Evolutionary conservation across 306 rosid species (phyloP).

Genomic region (Dalbergia cultrata): DNA sequence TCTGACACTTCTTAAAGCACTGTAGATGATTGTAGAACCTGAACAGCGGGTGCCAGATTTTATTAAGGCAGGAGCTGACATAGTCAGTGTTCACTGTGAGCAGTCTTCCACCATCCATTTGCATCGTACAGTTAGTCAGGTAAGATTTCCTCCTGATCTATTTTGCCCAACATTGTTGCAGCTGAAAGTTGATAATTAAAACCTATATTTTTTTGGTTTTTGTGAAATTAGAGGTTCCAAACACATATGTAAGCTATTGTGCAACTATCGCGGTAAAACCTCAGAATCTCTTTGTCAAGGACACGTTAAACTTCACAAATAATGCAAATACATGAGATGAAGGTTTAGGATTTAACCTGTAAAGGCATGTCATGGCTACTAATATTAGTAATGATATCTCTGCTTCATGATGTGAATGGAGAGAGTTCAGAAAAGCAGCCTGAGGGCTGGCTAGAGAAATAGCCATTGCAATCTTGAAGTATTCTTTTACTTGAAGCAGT

Average conservation of each 20-base stretch:
- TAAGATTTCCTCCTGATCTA: constrained; percentile 52
- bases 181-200: constrained; percentile 36
- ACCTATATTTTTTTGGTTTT: neutral
- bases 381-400: constrained; percentile 8
- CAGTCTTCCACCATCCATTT: constrained; percentile 97
- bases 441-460: constrained; percentile 15
- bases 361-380: constrained; percentile 17
- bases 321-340: neutral
- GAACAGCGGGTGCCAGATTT: constrained; percentile 97
- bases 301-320: neutral
- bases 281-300: neutral
- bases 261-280: neutral
- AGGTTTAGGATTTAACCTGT: constrained; percentile 13
- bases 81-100: constrained; percentile 93
- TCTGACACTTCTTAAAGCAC: constrained; percentile 49
- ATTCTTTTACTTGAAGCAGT: constrained; percentile 1
- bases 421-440: constrained; percentile 22
- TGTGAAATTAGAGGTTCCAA: neutral
- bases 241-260: constrained; percentile 28
- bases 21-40: constrained; percentile 98
- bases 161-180: constrained; percentile 26
- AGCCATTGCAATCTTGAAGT: constrained; percentile 14
- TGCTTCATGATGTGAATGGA: neutral
- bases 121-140: constrained; percentile 89
- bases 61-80: constrained; percentile 99